Evolutionary conservation across 192 early-diverging fungal genomes (phyloP).

Genomic region (Umbelopsis isabellina): DNA sequence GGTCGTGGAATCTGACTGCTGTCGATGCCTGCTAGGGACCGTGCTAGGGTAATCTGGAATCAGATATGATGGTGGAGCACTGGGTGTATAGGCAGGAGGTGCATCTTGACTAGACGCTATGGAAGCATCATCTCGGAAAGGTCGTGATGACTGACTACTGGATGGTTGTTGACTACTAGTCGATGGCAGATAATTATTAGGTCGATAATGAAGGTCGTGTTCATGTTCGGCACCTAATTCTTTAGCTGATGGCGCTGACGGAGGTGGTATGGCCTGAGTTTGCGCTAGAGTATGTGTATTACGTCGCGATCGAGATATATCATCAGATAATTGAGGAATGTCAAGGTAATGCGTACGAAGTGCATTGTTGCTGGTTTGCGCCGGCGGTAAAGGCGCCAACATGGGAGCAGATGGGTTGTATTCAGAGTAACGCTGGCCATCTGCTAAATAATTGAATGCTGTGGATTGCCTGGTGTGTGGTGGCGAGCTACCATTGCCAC

Average conservation of each 20-base stretch:
- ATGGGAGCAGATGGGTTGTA: slow-evolving; percentile 9
- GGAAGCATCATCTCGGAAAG: slow-evolving; percentile 11
- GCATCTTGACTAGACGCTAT: slow-evolving; percentile 15
- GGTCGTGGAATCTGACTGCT: neutral
- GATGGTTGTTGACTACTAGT: neutral
- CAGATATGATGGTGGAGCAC: slow-evolving; percentile 2
- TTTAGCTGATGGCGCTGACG: neutral
- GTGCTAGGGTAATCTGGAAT: neutral
- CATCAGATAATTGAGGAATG: neutral
- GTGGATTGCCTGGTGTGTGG: neutral
- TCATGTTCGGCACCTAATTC: neutral
- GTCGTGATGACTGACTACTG: neutral
- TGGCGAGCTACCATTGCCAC: neutral
- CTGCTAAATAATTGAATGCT: neutral
- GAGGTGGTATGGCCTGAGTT: slow-evolving; percentile 8
- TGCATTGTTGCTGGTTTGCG: neutral
- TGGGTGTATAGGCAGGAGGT: slow-evolving; percentile 13
- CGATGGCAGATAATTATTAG: neutral
- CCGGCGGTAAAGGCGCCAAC: neutral
- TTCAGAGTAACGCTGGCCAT: neutral
- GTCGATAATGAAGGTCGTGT: neutral
- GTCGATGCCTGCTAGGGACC: slow-evolving; percentile 6
- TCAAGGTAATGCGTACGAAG: slow-evolving; percentile 1
- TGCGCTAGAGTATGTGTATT: neutral
- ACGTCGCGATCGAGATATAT: neutral